These are phyloP conservation scores for Phytophthora aleatoria DNA, from an alignment of 352 stramenopile genomes.

Conservation along the genomic window DNA sequence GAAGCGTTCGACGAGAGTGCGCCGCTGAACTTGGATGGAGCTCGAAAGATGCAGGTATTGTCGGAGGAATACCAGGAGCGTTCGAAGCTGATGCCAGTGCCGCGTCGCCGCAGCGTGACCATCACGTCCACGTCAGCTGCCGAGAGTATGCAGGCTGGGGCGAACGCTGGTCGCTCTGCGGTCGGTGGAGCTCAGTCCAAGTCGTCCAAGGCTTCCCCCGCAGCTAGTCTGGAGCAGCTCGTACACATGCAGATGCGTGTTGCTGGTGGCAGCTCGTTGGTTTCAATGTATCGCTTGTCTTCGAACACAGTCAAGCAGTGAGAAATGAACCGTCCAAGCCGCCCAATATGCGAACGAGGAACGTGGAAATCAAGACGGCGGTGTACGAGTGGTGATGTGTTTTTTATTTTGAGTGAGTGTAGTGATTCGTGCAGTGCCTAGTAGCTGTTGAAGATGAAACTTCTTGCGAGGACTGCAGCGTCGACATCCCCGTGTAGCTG, in stretches of 20 bases:
- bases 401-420: slow-evolving; percentile 41
- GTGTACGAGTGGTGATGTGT: slow-evolving; percentile 14
- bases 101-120: slow-evolving; percentile 76
- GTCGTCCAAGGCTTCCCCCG: slow-evolving; percentile 54
- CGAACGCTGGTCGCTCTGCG: slow-evolving; percentile 21
- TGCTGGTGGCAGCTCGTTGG: slow-evolving; percentile 58
- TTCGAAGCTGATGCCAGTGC: slow-evolving; percentile 73
- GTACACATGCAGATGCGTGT: slow-evolving; percentile 85
- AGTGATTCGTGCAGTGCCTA: slow-evolving; percentile 42
- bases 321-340: slow-evolving; percentile 26
- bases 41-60: slow-evolving; percentile 87
- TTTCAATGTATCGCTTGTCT: slow-evolving; percentile 61
- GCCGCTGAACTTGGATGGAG: slow-evolving; percentile 81
- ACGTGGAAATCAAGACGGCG: slow-evolving; percentile 27
- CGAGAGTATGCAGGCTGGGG: slow-evolving; percentile 34
- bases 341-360: slow-evolving; percentile 15
- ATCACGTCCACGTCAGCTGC: slow-evolving; percentile 66
- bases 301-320: slow-evolving; percentile 37
- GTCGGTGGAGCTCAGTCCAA: slow-evolving; percentile 24
- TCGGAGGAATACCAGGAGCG: slow-evolving; percentile 89
- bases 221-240: slow-evolving; percentile 80
- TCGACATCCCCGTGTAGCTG: slow-evolving; percentile 17
- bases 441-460: slow-evolving; percentile 45
- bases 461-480: slow-evolving; percentile 32
- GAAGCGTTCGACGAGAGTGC: slow-evolving; percentile 76